These are phyloP conservation scores for Cetradonia linearis DNA, from an alignment of 495 filamentous ascomycete genomes.

Conservation along the genomic window DNA sequence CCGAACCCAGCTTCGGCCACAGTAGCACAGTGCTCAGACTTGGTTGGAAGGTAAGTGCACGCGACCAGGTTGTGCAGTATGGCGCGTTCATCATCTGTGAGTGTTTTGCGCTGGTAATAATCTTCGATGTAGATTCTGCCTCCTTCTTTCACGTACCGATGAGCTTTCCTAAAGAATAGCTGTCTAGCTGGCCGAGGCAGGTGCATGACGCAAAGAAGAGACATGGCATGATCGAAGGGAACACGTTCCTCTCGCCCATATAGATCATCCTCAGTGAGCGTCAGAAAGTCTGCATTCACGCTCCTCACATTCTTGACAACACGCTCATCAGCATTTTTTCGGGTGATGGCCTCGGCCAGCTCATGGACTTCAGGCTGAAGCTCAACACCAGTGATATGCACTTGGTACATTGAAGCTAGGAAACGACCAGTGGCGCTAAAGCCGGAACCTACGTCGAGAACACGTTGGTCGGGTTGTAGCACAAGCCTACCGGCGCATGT, in stretches of 20 bases:
- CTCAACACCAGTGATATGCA: conserved; percentile 2
- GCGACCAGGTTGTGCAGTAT: background rate
- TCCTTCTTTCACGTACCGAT: background rate
- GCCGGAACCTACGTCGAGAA: conserved; percentile 11
- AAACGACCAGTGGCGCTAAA: conserved; percentile 11
- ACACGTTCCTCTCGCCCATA: background rate
- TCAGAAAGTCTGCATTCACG: conserved; percentile 10
- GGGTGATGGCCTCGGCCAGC: conserved; percentile 3
- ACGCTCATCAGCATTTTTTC: background rate
- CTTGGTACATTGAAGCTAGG: conserved; percentile 7
- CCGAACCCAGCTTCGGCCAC: background rate
- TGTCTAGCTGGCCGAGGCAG: background rate
- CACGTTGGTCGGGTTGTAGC: background rate
- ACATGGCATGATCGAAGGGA: conserved; percentile 1
- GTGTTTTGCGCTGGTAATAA: background rate
- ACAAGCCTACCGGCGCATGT: background rate
- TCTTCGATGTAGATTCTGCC: conserved; percentile 10
- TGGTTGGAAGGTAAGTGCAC: conserved; percentile 7
- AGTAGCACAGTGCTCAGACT: background rate
- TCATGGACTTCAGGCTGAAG: conserved; percentile 3
- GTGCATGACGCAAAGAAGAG: conserved; percentile 6
- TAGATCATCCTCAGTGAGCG: background rate
- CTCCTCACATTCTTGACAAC: conserved; percentile 2
- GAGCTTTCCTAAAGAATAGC: background rate
- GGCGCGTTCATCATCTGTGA: background rate